These are phyloP conservation scores for Lactarius evosmus DNA, from an alignment of 768 basidiomycete genomes.

Conservation along the genomic window DNA sequence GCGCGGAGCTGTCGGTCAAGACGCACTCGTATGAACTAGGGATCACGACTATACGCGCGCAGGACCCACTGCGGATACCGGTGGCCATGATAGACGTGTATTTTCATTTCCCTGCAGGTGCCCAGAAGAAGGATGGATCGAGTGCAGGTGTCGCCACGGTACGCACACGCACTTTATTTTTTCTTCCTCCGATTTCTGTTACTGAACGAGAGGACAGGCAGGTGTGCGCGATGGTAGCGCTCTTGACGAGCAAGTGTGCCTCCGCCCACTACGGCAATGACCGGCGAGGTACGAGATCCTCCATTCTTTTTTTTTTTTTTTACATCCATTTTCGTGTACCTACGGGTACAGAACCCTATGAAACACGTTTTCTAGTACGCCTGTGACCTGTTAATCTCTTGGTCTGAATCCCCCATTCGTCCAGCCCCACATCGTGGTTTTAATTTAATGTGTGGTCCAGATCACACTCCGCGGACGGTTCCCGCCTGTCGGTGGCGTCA, in stretches of 20 bases:
- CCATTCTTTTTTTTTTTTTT: no score
- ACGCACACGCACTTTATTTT: constrained; percentile 27
- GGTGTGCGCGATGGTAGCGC: constrained; percentile 83
- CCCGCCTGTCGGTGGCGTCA: constrained; percentile 85
- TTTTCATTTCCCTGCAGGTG: constrained; percentile 83
- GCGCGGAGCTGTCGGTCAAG: constrained; percentile 89
- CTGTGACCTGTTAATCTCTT: no score
- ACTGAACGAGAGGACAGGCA: constrained; percentile 31
- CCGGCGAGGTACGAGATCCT: constrained; percentile 77
- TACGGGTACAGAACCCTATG: no score
- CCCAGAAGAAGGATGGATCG: constrained; percentile 92
- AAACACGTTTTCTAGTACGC: no score
- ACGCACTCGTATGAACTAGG: constrained; percentile 76
- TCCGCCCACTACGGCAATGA: constrained; percentile 79
- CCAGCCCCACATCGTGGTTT: not conserved
- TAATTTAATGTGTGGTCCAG: constrained; percentile 33
- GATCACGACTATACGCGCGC: constrained; percentile 63
- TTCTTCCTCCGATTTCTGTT: not conserved
- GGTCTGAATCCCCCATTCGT: not conserved
- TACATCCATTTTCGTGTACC: no score
- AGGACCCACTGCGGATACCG: constrained; percentile 72
- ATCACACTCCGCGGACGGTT: constrained; percentile 82
- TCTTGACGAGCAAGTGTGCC: constrained; percentile 73
- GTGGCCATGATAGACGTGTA: constrained; percentile 73
- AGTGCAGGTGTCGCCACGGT: constrained; percentile 91